phyloP scores from a whole-genome alignment of 129 eudicot genomes.

The Gnaphalium uliginosum region DNA sequence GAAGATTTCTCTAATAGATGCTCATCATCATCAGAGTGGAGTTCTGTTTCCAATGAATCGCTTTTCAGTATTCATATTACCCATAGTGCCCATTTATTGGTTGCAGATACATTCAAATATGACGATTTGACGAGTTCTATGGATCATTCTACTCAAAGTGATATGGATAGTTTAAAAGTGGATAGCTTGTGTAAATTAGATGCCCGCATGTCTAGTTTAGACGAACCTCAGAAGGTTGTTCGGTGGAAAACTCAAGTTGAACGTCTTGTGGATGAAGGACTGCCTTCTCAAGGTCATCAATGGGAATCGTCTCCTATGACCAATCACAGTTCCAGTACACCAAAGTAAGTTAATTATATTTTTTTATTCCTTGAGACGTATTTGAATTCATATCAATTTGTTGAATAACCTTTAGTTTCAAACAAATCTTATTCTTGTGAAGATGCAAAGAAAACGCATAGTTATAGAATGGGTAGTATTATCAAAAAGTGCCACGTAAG shows the following conservation, averaged over 20 bases:
- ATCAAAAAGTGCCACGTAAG: neutral
- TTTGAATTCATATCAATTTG: neutral
- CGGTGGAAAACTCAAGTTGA: constrained; percentile 37
- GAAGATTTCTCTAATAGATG: constrained; percentile 33
- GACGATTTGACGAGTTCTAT: constrained; percentile 25
- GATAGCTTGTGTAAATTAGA: constrained; percentile 24
- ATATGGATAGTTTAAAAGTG: constrained; percentile 20
- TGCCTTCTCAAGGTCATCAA: constrained; percentile 26
- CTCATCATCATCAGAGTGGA: constrained; percentile 53
- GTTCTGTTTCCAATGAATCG: constrained; percentile 68
- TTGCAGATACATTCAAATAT: constrained; percentile 31
- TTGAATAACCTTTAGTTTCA: constrained; percentile 12
- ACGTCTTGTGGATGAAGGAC: constrained; percentile 33
- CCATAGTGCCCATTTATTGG: constrained; percentile 33
- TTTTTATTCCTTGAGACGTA: neutral
- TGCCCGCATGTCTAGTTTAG: constrained; percentile 17
- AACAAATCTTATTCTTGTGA: constrained; percentile 6
- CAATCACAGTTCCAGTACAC: constrained; percentile 20
- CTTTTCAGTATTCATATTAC: constrained; percentile 67
- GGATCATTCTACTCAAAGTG: constrained; percentile 31
- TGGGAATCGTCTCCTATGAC: constrained; percentile 26
- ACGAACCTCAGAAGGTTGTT: constrained; percentile 39
- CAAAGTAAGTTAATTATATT: constrained; percentile 21
- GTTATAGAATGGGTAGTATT: neutral
- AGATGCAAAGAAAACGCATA: constrained; percentile 2